These are phyloP conservation scores for Urochloa ruziziensis DNA, from an alignment of 176 grass and related monocot genomes.

Conservation along the genomic window DNA sequence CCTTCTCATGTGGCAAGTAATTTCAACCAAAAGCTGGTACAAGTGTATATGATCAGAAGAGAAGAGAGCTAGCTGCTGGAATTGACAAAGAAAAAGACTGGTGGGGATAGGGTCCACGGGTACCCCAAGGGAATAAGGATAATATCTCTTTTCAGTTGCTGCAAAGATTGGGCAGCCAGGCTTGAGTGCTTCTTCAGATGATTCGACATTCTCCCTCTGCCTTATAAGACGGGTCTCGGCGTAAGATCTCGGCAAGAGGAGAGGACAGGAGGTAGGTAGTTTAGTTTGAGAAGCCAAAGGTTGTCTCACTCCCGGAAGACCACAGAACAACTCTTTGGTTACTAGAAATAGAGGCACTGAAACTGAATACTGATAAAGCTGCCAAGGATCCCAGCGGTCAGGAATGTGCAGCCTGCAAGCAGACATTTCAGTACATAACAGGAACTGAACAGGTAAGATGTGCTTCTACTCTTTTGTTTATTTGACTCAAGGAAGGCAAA, in stretches of 20 bases:
- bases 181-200: slow-evolving; percentile 52
- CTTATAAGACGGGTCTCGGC: slow-evolving; percentile 44
- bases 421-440: slow-evolving; percentile 43
- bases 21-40: slow-evolving; percentile 58
- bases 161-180: slow-evolving; percentile 61
- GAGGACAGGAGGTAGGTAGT: slow-evolving; percentile 8
- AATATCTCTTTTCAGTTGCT: slow-evolving; percentile 87
- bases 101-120: slow-evolving; percentile 41
- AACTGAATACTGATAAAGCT: slow-evolving; percentile 26
- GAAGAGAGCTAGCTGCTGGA: slow-evolving; percentile 41
- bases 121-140: slow-evolving; percentile 87
- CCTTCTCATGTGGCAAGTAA: slow-evolving; percentile 47
- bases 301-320: slow-evolving; percentile 39
- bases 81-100: slow-evolving; percentile 50
- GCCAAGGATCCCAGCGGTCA: slow-evolving; percentile 32
- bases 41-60: slow-evolving; percentile 45
- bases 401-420: slow-evolving; percentile 45
- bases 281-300: slow-evolving; percentile 44
- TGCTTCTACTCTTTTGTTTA: slow-evolving; percentile 9
- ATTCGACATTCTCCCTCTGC: slow-evolving; percentile 54
- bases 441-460: slow-evolving; percentile 36
- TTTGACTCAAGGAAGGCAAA: background rate
- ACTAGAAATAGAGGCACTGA: slow-evolving; percentile 50
- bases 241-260: slow-evolving; percentile 18
- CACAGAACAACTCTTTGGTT: slow-evolving; percentile 43